A percentile compares a stretch with the other conserved stretches of the same genome.
These are phyloP conservation scores for Penicillium verrucosum DNA, from an alignment of 2,329 filamentous ascomycete genomes.

Conservation along the genomic window DNA sequence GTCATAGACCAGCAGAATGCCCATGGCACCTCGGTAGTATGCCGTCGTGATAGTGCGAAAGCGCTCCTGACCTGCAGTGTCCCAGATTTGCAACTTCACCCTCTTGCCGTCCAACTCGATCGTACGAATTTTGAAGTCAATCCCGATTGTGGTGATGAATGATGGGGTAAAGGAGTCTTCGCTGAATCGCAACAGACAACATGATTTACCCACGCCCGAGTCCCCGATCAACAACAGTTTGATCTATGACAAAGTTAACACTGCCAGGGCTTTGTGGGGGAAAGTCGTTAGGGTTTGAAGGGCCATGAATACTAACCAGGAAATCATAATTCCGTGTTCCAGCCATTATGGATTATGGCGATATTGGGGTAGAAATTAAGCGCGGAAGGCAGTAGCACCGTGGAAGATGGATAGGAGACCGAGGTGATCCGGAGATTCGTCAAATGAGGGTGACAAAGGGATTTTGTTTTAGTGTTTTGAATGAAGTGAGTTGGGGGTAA, in stretches of 20 bases:
- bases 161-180: constrained; percentile 97
- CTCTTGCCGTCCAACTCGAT: constrained; percentile 99
- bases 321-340: constrained; percentile 99
- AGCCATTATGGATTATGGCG: constrained; percentile 63
- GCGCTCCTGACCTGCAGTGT: constrained; percentile 95
- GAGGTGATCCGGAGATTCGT: neutral
- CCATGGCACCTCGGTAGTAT: constrained; percentile 98
- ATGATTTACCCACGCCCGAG: constrained; percentile 95
- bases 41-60: constrained; percentile 99
- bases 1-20: constrained; percentile 95
- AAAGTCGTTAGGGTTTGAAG: neutral
- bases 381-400: neutral
- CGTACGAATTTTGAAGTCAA: constrained; percentile 99
- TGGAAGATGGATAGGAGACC: neutral
- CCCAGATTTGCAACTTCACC: constrained; percentile 99
- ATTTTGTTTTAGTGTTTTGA: neutral
- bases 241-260: constrained; percentile 59
- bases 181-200: constrained; percentile 93
- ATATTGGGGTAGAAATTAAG: constrained; percentile 5
- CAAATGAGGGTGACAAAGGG: neutral
- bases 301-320: constrained; percentile 62
- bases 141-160: constrained; percentile 98
- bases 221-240: constrained; percentile 96
- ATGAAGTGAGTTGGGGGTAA: neutral
- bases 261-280: neutral